A percentile compares a stretch with the other conserved stretches of the same genome.
Conservation (phyloP, 805 yeast genomes). For the Danielia oregonensis region DNA sequence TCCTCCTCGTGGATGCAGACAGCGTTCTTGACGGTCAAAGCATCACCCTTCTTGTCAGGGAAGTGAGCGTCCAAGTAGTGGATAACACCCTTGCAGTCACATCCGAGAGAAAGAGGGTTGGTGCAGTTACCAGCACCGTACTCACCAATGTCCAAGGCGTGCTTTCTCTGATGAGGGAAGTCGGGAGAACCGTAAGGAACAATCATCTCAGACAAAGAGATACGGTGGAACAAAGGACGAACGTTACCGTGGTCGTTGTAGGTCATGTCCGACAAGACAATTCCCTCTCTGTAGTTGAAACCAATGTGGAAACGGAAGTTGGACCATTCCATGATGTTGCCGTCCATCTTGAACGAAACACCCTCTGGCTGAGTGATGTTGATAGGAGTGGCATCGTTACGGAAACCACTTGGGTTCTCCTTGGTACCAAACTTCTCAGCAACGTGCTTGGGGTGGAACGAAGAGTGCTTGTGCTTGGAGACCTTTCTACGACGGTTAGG, state of each 20-base stretch:
- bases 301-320: slow-evolving; percentile 77
- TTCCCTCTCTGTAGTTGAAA: slow-evolving; percentile 82
- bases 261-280: slow-evolving; percentile 67
- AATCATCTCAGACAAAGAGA: slow-evolving; percentile 77
- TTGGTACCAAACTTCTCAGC: slow-evolving; percentile 54
- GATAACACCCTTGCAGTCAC: slow-evolving; percentile 84
- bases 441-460: slow-evolving; percentile 64
- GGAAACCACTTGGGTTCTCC: slow-evolving; percentile 46
- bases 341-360: slow-evolving; percentile 69
- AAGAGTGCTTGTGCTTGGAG: slow-evolving; percentile 63
- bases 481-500: slow-evolving; percentile 73
- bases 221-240: slow-evolving; percentile 73
- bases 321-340: slow-evolving; percentile 71
- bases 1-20: slow-evolving; percentile 86
- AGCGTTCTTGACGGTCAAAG: slow-evolving; percentile 70
- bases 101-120: slow-evolving; percentile 71
- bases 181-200: slow-evolving; percentile 82
- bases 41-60: slow-evolving; percentile 62
- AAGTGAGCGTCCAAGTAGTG: slow-evolving; percentile 81
- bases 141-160: slow-evolving; percentile 83
- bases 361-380: slow-evolving; percentile 78
- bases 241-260: slow-evolving; percentile 74
- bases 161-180: slow-evolving; percentile 80
- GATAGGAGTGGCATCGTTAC: slow-evolving; percentile 63
- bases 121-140: slow-evolving; percentile 87